A percentile compares a stretch with the other conserved stretches of the same genome.
Evolutionary conservation across 2,329 filamentous ascomycete genomes (phyloP).

Genomic region (Cytospora schulzeri): DNA sequence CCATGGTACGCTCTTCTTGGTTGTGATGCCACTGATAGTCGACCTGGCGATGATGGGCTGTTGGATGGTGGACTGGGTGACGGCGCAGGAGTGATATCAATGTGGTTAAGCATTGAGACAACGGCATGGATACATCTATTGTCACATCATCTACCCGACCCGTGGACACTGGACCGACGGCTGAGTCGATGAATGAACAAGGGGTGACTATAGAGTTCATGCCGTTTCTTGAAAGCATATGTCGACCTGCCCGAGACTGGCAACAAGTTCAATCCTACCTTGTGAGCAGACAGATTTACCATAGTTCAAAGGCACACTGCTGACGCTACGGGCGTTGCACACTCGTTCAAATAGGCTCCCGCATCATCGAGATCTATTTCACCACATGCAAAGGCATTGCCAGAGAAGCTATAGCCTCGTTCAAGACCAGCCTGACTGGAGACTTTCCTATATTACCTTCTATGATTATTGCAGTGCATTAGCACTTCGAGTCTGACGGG

Average conservation of each 20-base stretch:
- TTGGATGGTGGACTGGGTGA: neutral
- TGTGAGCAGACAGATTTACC: too few species aligned
- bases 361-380: constrained; percentile 17
- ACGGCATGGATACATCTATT: too few species aligned
- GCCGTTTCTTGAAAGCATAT: too few species aligned
- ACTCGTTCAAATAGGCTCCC: constrained; percentile 1
- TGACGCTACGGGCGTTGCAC: constrained; percentile 6
- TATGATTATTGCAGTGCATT: too few species aligned
- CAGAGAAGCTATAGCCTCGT: constrained; percentile 5
- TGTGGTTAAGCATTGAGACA: neutral
- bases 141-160: too few species aligned
- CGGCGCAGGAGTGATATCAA: neutral
- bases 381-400: constrained; percentile 4
- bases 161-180: too few species aligned
- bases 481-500: constrained; percentile 2
- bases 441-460: too few species aligned
- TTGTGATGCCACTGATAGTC: neutral
- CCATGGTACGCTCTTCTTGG: neutral
- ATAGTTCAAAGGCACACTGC: too few species aligned
- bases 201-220: too few species aligned
- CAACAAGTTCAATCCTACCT: too few species aligned
- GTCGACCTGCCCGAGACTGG: too few species aligned
- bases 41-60: neutral
- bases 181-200: too few species aligned
- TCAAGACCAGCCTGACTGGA: neutral